Percentiles rank a stretch among this genome's conserved stretches.
These are phyloP conservation scores for Eucalyptus sp. DNA, from an alignment of 345 rosid genomes.

Conservation along the genomic window DNA sequence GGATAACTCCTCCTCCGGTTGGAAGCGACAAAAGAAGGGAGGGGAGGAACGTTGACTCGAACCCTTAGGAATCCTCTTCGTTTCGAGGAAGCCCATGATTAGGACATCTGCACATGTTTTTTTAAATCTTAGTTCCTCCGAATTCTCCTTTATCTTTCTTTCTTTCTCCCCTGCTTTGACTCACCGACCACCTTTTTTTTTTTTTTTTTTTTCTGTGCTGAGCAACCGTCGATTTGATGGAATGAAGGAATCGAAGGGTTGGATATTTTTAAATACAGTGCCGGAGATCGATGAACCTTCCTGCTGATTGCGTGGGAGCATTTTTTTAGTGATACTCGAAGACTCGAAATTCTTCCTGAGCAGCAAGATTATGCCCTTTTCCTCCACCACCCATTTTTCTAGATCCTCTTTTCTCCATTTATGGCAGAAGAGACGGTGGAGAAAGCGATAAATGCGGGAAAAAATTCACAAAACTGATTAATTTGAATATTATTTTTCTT, in stretches of 20 bases:
- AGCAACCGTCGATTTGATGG: background rate
- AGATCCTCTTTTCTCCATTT: background rate
- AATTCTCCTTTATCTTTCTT: background rate
- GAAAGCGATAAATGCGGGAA: background rate
- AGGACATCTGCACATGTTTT: background rate
- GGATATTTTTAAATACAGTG: background rate
- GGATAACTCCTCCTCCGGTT: background rate
- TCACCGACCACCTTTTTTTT: background rate
- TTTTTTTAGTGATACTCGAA: background rate
- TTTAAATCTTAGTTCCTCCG: background rate
- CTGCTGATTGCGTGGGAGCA: background rate
- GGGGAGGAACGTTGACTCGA: background rate
- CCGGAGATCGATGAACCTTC: background rate
- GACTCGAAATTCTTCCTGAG: background rate
- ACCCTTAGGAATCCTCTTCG: background rate
- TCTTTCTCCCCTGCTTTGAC: background rate
- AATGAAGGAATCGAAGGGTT: background rate
- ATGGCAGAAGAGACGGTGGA: background rate
- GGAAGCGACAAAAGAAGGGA: background rate
- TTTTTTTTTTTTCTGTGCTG: fast-evolving
- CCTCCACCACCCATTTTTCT: background rate
- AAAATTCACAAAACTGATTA: fast-evolving
- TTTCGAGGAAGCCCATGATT: background rate
- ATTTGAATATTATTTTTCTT: no score
- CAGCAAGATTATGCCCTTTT: background rate